phyloP scores from a whole-genome alignment of 2,329 filamentous ascomycete genomes.

The Reticulascus tulasneorum region DNA sequence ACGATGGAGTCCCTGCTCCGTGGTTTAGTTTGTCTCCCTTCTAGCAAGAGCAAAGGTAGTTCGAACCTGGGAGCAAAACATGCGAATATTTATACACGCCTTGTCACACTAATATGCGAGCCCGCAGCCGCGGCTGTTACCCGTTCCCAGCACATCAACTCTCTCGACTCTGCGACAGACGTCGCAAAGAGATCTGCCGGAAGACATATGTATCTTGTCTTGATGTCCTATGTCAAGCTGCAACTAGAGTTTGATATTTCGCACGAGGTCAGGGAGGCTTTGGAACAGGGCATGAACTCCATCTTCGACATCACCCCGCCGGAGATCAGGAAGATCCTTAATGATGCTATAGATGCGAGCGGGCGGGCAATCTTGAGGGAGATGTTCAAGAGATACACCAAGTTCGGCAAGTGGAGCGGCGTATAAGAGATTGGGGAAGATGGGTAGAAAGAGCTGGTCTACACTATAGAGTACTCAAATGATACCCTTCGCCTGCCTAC shows the following conservation, averaged over 20 bases:
- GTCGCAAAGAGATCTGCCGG: slow-evolving; percentile 58
- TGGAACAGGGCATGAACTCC: slow-evolving; percentile 55
- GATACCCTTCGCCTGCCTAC: no score
- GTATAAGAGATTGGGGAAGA: slow-evolving; percentile 40
- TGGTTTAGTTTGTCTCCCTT: slow-evolving; percentile 42
- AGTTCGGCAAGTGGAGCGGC: slow-evolving; percentile 62
- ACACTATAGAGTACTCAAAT: no score
- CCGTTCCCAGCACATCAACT: slow-evolving; percentile 36
- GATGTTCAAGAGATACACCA: slow-evolving; percentile 56
- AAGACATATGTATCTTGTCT: slow-evolving; percentile 57
- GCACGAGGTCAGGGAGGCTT: slow-evolving; percentile 46
- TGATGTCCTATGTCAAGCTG: slow-evolving; percentile 57
- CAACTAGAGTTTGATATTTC: slow-evolving; percentile 54
- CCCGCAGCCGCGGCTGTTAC: slow-evolving; percentile 54
- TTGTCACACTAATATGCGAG: slow-evolving; percentile 57
- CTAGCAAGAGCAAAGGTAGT: slow-evolving; percentile 12
- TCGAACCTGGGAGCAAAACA: slow-evolving; percentile 33
- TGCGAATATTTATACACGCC: slow-evolving; percentile 49
- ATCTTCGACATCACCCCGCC: slow-evolving; percentile 55
- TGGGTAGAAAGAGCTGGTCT: no score
- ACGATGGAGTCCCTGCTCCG: slow-evolving; percentile 53
- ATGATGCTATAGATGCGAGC: slow-evolving; percentile 55
- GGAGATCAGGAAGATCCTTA: slow-evolving; percentile 52
- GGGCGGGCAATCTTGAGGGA: slow-evolving; percentile 56
- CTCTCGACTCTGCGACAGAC: slow-evolving; percentile 57